Evolutionary conservation across 345 rosid genomes (phyloP).

Genomic region (Trapa incisa): DNA sequence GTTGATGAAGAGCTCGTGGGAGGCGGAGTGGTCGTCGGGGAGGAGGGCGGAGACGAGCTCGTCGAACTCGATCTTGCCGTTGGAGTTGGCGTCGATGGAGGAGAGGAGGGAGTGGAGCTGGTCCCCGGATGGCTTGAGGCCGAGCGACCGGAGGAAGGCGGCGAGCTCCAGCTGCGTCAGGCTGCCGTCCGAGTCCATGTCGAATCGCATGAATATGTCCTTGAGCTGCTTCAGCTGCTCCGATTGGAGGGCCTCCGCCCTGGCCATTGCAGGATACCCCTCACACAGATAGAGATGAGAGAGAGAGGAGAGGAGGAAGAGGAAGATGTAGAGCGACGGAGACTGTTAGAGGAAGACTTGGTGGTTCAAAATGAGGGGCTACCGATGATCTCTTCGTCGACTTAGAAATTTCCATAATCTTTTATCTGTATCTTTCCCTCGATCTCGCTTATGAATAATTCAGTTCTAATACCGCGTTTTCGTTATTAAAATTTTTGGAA

Average conservation of each 20-base stretch:
- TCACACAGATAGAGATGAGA: slow-evolving; percentile 12
- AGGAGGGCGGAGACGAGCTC: slow-evolving; percentile 56
- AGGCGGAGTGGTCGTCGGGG: slow-evolving; percentile 66
- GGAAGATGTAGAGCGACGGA: slow-evolving; percentile 10
- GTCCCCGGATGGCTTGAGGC: slow-evolving; percentile 77
- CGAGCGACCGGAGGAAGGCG: slow-evolving; percentile 76
- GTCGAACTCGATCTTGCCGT: slow-evolving; percentile 70
- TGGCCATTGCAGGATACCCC: slow-evolving; percentile 5
- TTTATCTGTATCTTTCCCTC: background rate
- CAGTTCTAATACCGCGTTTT: background rate
- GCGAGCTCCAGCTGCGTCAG: slow-evolving; percentile 56
- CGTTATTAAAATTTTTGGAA: too few relatives aligned
- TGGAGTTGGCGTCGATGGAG: slow-evolving; percentile 68
- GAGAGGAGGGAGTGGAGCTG: slow-evolving; percentile 45
- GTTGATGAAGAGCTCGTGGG: slow-evolving; percentile 34
- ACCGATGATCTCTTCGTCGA: background rate
- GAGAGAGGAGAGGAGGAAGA: slow-evolving; percentile 20
- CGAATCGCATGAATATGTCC: slow-evolving; percentile 78
- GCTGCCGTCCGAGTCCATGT: slow-evolving; percentile 64
- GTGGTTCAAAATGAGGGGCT: background rate
- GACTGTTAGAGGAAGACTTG: background rate
- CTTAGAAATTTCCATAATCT: background rate
- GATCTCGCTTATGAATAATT: too few relatives aligned
- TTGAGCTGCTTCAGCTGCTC: slow-evolving; percentile 62
- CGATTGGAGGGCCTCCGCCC: slow-evolving; percentile 21